Base-by-base conservation (phyloP, 2,329 filamentous ascomycete species). In the Alternaria brassicicola region DNA sequence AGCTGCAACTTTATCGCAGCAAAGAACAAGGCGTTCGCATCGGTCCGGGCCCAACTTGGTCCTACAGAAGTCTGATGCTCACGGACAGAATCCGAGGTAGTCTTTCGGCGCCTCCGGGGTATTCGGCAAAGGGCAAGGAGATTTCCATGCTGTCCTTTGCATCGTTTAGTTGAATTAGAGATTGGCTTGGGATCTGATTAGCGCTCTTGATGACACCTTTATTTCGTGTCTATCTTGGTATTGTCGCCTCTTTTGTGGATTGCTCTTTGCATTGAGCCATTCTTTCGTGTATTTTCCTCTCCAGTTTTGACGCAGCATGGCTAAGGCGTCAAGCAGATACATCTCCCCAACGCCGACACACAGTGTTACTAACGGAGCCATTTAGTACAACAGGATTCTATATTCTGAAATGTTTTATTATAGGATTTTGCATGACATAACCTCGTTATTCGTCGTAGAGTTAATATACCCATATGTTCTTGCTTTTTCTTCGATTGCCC, bases 121-220 rank as follows among this genome's bases (percentile, higher is more conserved):
- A 63, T 63, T 28, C 45, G 66, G 17, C 42, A 47, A 3, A 52
- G 46, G 12, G 59, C 57, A 8, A 57, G 46, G 10, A 57, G 10
- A 6, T 63, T 55, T 38, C 49, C 61, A 8, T 42, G 52, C 17
- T 53, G 43, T 26, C 62, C 45, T 25, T 42, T 39, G 23, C 42
- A 61, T 21, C 59, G 56, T 21, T 57, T 59, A 7, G 23, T 60
- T 4, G 62, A 68, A 30, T 50, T 64, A 4, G 48, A 65, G 12
- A 39, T 57, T 6, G 56, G 52, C 2, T n/a, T 45, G 12, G 55
- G 36, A 38, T 35, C 31, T 4, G 25, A 41, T 51, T 15, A 41
- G 48, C 6, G 13, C 9, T 21, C 17, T 23, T 6, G 19, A 6
- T 6, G 17, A 31, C 2, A 46, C 17, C 17, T 13, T 1, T 23